phyloP scores from a whole-genome alignment of 768 basidiomycete species.

The Kwoniella pini region DNA sequence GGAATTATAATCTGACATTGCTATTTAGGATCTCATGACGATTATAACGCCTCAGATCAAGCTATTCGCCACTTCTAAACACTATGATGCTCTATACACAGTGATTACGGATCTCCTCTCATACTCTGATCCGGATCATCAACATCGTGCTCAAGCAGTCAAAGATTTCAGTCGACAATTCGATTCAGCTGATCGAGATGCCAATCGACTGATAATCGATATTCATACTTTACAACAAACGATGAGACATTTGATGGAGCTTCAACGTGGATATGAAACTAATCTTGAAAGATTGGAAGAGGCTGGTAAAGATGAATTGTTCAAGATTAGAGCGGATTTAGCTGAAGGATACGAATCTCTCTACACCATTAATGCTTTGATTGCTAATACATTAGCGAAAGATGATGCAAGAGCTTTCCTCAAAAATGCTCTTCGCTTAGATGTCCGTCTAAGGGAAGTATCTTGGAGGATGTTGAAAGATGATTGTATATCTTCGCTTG shows the following conservation, averaged over 20 bases:
- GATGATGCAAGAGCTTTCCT: slow-evolving; percentile 66
- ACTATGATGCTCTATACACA: slow-evolving; percentile 81
- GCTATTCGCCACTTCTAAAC: slow-evolving; percentile 76
- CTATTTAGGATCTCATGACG: slow-evolving; percentile 70
- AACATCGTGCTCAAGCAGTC: slow-evolving; percentile 71
- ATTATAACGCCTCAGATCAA: slow-evolving; percentile 83
- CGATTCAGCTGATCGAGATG: slow-evolving; percentile 58
- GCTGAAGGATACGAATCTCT: slow-evolving; percentile 75
- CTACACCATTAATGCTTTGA: slow-evolving; percentile 74
- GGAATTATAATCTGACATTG: neutral
- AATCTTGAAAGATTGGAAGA: slow-evolving; percentile 53
- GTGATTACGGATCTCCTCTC: slow-evolving; percentile 82
- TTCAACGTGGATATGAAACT: slow-evolving; percentile 54
- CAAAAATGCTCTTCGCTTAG: slow-evolving; percentile 76
- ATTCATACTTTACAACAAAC: slow-evolving; percentile 64
- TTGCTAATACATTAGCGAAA: slow-evolving; percentile 73
- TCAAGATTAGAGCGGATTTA: slow-evolving; percentile 72
- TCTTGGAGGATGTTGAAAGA: slow-evolving; percentile 85
- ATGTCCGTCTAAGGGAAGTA: slow-evolving; percentile 79
- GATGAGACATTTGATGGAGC: slow-evolving; percentile 61
- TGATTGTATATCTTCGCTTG: slow-evolving; percentile 67
- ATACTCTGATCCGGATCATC: slow-evolving; percentile 84
- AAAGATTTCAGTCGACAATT: slow-evolving; percentile 82
- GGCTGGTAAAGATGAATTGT: slow-evolving; percentile 60
- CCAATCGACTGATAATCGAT: slow-evolving; percentile 35